phyloP scores from a whole-genome alignment of 495 filamentous ascomycete species.

The Delitschia confertaspora region DNA sequence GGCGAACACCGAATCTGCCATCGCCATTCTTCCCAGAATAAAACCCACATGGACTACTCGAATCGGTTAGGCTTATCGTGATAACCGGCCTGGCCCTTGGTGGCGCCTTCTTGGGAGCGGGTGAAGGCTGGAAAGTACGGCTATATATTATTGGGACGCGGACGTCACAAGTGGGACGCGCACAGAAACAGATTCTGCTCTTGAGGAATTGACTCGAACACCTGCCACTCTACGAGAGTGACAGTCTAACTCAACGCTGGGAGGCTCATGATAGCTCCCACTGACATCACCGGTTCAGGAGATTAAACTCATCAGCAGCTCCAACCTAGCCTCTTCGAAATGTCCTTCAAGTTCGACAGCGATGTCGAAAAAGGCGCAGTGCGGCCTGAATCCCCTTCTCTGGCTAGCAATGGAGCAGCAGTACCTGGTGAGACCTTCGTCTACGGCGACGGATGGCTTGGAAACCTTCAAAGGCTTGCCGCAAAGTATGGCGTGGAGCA shows the following conservation, averaged over 20 bases:
- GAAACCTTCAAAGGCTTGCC: slow-evolving; percentile 60
- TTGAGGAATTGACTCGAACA: too few species aligned
- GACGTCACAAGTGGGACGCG: too few species aligned
- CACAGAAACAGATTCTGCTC: too few species aligned
- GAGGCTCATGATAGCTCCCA: neutral
- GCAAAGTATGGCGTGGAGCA: slow-evolving; percentile 64
- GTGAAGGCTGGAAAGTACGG: neutral
- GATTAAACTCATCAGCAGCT: slow-evolving; percentile 14
- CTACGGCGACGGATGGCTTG: slow-evolving; percentile 52
- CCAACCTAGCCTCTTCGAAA: neutral
- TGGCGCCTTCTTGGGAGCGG: slow-evolving; percentile 6
- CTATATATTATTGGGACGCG: neutral
- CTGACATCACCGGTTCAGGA: neutral
- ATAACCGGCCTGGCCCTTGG: slow-evolving; percentile 3
- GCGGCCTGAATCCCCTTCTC: neutral
- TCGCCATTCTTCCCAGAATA: too few species aligned
- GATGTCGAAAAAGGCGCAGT: slow-evolving; percentile 23
- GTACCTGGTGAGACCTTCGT: slow-evolving; percentile 54
- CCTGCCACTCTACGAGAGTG: too few species aligned
- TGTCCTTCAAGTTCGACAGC: slow-evolving; percentile 16
- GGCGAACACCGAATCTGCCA: too few species aligned
- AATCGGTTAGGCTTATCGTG: slow-evolving; percentile 17
- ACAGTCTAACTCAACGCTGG: neutral
- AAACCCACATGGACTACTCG: slow-evolving; percentile 8
- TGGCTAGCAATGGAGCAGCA: slow-evolving; percentile 45